Evolutionary conservation across 2,329 filamentous ascomycete genomes (phyloP), one percentile per base, ranked within the genome.

Genomic region (Neobulgaria alba): DNA sequence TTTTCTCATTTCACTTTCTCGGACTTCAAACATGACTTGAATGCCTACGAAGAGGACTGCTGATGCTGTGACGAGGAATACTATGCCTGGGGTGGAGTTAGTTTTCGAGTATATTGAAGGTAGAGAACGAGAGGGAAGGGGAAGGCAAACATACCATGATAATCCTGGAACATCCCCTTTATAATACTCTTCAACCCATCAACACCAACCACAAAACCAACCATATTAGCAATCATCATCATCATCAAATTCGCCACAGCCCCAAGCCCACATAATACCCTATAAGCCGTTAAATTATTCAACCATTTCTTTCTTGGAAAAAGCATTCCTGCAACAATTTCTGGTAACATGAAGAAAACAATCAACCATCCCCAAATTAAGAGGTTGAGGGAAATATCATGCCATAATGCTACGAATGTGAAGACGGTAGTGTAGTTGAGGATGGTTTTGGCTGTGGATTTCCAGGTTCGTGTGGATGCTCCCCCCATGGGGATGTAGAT

Each of bases 331-430:
- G 79, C 87, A 5, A 84, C 66, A 52, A 90, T 76, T 67, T 98
- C 92, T 0, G 92, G 92, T 5, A 95, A 61, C 61, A 98, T 86
- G 64, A 98, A 98, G 17, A 96, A 66, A 0, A 93, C 89, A 48
- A 98, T 79, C 29, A 98, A 72, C 92, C 92, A 98, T 19, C 92
- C 90, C 92, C 92, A 98, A 61, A 94, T 82, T 21, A 98, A 72
- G 29, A 98, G 70, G 8, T 83, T 77, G 20, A 96, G 74, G 64
- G 94, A 82, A 57, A 98, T 94, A 56, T 98, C 92, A 64, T 98
- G 92, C 92, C 92, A 98, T 19, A 98, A 69, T 0, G 92, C 93
- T 17, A 98, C 92, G 56, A 98, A 98, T 0, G 88, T 95, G 60
- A 98, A 98, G 21, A 95, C 85, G 3, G 82, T 66, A 2, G 93